Base-by-base conservation (phyloP, 116 monocot species). In the Iris pallida region DNA sequence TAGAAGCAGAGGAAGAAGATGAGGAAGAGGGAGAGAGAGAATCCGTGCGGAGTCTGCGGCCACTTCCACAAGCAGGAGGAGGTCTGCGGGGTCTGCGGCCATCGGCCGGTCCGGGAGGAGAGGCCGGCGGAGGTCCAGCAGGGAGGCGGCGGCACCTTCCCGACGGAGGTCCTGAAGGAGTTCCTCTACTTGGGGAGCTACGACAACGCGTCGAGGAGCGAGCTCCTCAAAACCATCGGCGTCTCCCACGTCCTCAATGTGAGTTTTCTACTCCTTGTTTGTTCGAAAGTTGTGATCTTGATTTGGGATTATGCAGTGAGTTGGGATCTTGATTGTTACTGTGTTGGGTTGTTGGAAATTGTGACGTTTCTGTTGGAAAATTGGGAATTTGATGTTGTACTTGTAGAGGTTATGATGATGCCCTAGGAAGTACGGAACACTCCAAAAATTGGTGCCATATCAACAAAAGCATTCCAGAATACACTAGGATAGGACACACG, bases 21-120 rank as follows among this genome's bases (percentile, higher is more conserved):
- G 95, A 88, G 95, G 88, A 95, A 95, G 86, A 66, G 94, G 66
- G 94, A 86, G 81, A 81, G 95, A 68, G 95, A 95, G 84, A 91
- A 91, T 69, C 95, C 95, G 11, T 95, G 91, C 74, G 88, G 79
- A 3, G 86, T 95, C 17, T 95, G 95, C 69, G 90, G 95, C 40
- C 95, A 95, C 75, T 88, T 86, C 71, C 94, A 94, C 86, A 90
- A 88, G 78, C 86, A 82, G 44, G 94, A 85, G 14, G 95, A 95
- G 82, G 88, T 95, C 3, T 95, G 95, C 71, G 95, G 91, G 11
- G 75, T 91, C 1, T 95, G 95, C 70, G 95, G 95, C 15, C 95
- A 95, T 78, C 85, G 91, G 47, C 73, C 82, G 49, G 47, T 58
- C 42, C 14, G 65, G 45, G 47, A 53, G 43, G 78, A 72, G 69